Evolutionary conservation across 805 yeast species (phyloP), one percentile per base, ranked within the genome.

Genomic region (Myxozyma kluyveri): DNA sequence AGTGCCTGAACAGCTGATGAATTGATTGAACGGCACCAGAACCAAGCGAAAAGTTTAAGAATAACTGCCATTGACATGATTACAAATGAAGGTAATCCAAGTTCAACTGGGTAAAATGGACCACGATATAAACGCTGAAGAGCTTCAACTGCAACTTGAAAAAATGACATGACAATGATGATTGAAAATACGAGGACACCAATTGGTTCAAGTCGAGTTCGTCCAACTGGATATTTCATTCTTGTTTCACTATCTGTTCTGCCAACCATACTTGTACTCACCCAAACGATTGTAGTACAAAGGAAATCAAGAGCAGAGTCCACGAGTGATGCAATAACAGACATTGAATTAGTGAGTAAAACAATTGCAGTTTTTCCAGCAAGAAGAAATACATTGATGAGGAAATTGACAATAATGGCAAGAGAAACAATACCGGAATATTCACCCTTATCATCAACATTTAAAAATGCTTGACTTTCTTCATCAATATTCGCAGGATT

Each of bases 151-250:
- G 83, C 86, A 52, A 86, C 88, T 63, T 85, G 89, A 42, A 82
- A 62, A 54, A 86, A 86, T 2, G 90, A 83, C 21, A 84, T 70
- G 22, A 86, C 81, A 57, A 86, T 86, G 35, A 86, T 73, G 37
- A 85, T 74, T 1, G 88, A 82, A 63, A 86, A 86, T 1, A 86
- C 80, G 52, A 86, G 72, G n/a, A 86, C 84, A 0, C 95, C 93
- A 50, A 86, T 74, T 0, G 95, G 95, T 63, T 86, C 93, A 33
- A 86, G 70, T 55, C 89, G 75, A 35, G 81, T 74, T 42, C 86
- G 72, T 2, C 95, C 95, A 22, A 86, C 79, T 0, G 95, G 95
- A 60, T 52, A 52, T 26, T 46, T 29, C 38, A 47, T 37, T 27
- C 42, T 44, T n/a, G 18, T 45, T 4, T 42, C 19, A 1, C 48